Evolutionary conservation across 768 basidiomycete genomes (phyloP).

Genomic region (Lactarius pseudohatsudake): DNA sequence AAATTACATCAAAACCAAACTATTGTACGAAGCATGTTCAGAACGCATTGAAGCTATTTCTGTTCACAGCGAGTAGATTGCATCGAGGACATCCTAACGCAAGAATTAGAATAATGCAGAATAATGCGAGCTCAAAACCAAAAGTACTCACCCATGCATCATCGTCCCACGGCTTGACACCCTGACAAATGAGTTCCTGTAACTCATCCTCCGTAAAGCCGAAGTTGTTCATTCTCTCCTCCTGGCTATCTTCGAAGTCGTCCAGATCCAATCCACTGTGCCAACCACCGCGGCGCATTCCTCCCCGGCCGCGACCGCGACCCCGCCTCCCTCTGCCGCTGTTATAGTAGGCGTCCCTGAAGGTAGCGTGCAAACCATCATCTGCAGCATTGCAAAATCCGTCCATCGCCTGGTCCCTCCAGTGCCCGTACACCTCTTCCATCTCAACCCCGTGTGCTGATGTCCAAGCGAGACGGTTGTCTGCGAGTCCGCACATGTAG

Average conservation of each 20-base stretch:
- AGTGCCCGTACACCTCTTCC: slow-evolving; percentile 1
- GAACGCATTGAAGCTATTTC: background rate
- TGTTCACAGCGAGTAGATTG: background rate
- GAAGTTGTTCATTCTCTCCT: slow-evolving; percentile 31
- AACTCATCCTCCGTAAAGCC: slow-evolving; percentile 40
- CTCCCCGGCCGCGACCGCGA: background rate
- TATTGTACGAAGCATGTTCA: background rate
- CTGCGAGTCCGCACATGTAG: slow-evolving; percentile 3
- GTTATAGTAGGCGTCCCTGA: no score
- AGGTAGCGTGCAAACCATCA: background rate
- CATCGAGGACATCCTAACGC: slow-evolving; percentile 15
- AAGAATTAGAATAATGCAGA: background rate
- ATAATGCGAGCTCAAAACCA: background rate
- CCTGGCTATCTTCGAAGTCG: slow-evolving; percentile 15
- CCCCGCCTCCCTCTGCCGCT: background rate
- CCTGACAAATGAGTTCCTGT: slow-evolving; percentile 39
- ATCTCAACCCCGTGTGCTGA: slow-evolving; percentile 4
- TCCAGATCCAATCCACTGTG: slow-evolving; percentile 11
- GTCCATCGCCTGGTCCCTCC: background rate
- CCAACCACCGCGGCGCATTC: background rate
- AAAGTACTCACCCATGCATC: slow-evolving; percentile 40
- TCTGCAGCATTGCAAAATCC: background rate
- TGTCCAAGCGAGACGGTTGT: slow-evolving; percentile 16
- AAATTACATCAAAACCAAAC: background rate
- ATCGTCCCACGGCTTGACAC: slow-evolving; percentile 48